These are phyloP conservation scores for Climacium dendroides DNA, from an alignment of 225 moss, liverwort and hornwort species.

Conservation along the genomic window DNA sequence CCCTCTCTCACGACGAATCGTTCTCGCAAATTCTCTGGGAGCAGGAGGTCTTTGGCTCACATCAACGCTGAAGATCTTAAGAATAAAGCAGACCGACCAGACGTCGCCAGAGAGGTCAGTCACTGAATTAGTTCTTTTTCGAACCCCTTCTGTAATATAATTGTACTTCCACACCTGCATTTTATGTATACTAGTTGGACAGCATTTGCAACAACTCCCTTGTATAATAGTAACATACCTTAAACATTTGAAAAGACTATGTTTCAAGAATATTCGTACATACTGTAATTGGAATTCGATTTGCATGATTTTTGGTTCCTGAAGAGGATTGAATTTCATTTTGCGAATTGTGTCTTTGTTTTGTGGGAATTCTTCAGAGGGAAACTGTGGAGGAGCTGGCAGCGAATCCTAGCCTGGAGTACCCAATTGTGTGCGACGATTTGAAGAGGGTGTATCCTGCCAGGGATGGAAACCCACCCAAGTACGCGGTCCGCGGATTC, in stretches of 20 bases:
- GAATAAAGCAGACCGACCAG: slow-evolving; percentile 12
- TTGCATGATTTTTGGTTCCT: background rate
- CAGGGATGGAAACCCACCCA: slow-evolving; percentile 72
- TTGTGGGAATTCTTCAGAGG: slow-evolving; percentile 18
- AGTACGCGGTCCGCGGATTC: slow-evolving; percentile 63
- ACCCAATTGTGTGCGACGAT: slow-evolving; percentile 69
- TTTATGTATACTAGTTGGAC: background rate
- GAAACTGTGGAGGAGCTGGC: slow-evolving; percentile 41
- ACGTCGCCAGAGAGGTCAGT: slow-evolving; percentile 72
- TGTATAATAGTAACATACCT: background rate
- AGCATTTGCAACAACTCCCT: background rate
- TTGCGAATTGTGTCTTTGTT: background rate
- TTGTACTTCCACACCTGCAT: background rate
- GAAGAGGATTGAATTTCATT: background rate
- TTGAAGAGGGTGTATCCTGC: slow-evolving; percentile 72
- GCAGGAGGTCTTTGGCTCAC: background rate
- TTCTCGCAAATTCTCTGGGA: slow-evolving; percentile 7
- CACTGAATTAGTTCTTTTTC: background rate
- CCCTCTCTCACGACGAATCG: background rate
- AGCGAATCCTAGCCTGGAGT: slow-evolving; percentile 8
- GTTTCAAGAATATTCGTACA: background rate
- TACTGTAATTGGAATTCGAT: background rate
- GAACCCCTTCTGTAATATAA: background rate
- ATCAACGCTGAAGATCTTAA: background rate
- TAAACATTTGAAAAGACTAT: background rate